Percentiles rank a stretch among this genome's conserved stretches.
phyloP scores from a whole-genome alignment of 1,139 yeast species.

The Arxiozyma telluris region DNA sequence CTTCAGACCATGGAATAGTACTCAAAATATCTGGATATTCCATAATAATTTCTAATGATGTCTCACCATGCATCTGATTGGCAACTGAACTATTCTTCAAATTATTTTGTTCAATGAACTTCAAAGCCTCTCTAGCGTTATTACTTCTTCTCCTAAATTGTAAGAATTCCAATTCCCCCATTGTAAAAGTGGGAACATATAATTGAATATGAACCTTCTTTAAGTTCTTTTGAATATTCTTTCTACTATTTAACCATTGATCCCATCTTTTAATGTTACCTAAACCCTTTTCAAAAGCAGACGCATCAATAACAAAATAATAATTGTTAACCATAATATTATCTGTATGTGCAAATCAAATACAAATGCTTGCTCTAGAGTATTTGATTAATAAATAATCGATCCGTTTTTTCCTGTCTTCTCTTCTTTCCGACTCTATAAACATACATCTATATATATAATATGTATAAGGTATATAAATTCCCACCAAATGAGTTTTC shows the following conservation, averaged over 20 bases:
- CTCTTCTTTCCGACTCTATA: background rate
- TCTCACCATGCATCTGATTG: background rate
- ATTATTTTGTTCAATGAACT: conserved; percentile 20
- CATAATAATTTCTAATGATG: conserved; percentile 15
- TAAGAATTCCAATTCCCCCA: conserved; percentile 26
- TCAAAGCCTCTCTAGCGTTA: conserved; percentile 25
- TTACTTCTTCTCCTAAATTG: conserved; percentile 21
- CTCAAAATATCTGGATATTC: conserved; percentile 27
- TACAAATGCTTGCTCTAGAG: background rate
- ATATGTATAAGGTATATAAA: no score
- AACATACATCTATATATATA: no score
- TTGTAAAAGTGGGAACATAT: conserved; percentile 26
- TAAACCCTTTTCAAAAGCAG: conserved; percentile 28
- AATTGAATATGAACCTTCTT: conserved; percentile 15
- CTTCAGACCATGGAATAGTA: conserved; percentile 24
- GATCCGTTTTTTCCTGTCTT: background rate
- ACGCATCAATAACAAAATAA: conserved; percentile 28
- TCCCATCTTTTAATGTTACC: conserved; percentile 29
- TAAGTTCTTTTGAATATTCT: conserved; percentile 7
- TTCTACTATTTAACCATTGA: conserved; percentile 3
- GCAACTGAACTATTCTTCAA: background rate
- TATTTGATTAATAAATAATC: no score
- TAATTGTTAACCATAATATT: conserved; percentile 8
- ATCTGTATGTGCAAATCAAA: background rate
- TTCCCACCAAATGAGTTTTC: no score